A percentile compares a stretch with the other conserved stretches of the same genome.
Conservation (phyloP, 1,284 basidiomycete genomes). For the Rhodotorula sp. region DNA sequence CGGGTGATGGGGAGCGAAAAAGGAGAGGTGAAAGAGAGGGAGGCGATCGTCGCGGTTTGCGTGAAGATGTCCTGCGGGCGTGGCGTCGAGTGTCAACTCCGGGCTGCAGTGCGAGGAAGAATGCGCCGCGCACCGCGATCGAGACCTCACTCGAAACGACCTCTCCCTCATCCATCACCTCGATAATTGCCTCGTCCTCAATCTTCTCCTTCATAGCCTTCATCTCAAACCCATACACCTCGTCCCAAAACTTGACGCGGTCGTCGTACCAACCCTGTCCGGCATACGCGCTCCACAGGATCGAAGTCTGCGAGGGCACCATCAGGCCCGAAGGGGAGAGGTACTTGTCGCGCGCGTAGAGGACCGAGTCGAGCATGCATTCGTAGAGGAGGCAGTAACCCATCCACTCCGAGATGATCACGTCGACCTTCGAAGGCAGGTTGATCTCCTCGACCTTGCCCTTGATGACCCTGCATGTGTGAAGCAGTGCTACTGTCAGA, state of each 20-base stretch:
- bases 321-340: constrained; percentile 74
- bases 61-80: constrained; percentile 65
- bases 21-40: constrained; percentile 72
- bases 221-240: constrained; percentile 88
- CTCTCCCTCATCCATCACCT: constrained; percentile 68
- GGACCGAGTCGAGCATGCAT: constrained; percentile 93
- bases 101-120: neutral
- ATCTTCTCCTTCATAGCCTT: constrained; percentile 69
- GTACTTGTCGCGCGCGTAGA: constrained; percentile 81
- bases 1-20: constrained; percentile 68
- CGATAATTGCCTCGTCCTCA: constrained; percentile 75
- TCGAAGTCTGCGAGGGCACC: constrained; percentile 84
- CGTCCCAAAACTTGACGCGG: constrained; percentile 81
- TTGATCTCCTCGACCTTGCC: constrained; percentile 84
- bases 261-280: constrained; percentile 73
- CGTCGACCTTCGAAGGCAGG: constrained; percentile 73
- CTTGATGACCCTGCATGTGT: constrained; percentile 59
- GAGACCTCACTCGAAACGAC: constrained; percentile 66
- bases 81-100: no score
- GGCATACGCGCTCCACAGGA: constrained; percentile 78
- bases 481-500: neutral
- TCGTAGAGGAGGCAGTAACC: constrained; percentile 62
- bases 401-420: constrained; percentile 99
- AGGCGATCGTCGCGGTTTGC: constrained; percentile 61
- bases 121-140: constrained; percentile 59